Percentiles rank a stretch among this genome's conserved stretches.
phyloP scores from a whole-genome alignment of 2,329 filamentous ascomycete genomes.

The Phaeoacremonium minimum region DNA sequence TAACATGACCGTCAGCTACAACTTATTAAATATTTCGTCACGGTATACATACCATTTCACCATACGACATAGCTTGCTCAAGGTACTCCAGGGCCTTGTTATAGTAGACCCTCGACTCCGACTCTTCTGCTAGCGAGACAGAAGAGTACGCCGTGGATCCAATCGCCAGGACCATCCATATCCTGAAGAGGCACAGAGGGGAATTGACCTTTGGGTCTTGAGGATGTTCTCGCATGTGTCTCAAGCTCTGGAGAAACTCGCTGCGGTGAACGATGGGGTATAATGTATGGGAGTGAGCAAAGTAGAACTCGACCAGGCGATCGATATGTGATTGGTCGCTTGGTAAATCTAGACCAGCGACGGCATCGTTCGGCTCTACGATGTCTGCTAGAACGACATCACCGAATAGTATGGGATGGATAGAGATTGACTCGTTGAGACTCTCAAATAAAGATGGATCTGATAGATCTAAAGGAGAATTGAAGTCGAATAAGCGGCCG shows the following conservation, averaged over 20 bases:
- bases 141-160: conserved; percentile 39
- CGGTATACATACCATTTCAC: conserved; percentile 31
- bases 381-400: conserved; percentile 20
- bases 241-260: conserved; percentile 27
- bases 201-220: conserved; percentile 21
- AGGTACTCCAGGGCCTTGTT: conserved; percentile 37
- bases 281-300: conserved; percentile 39
- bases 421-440: conserved; percentile 16
- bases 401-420: conserved; percentile 23
- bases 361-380: conserved; percentile 14
- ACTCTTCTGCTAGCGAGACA: conserved; percentile 35
- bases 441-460: conserved; percentile 14
- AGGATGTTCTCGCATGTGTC: conserved; percentile 21
- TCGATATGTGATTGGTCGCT: conserved; percentile 18
- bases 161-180: conserved; percentile 46
- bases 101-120: conserved; percentile 34
- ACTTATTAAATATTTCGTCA: too few relatives aligned
- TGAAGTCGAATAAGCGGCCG: conserved; percentile 15
- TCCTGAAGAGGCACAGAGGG: conserved; percentile 28
- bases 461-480: conserved; percentile 18
- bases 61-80: conserved; percentile 28
- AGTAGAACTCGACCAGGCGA: conserved; percentile 35
- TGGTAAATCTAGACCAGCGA: conserved; percentile 10
- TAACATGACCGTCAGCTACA: neutral
- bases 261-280: conserved; percentile 34